A percentile compares a stretch with the other conserved stretches of the same genome.
Evolutionary conservation across 192 early-diverging fungal species (phyloP).

Genomic region (Chytriomyces confervae): DNA sequence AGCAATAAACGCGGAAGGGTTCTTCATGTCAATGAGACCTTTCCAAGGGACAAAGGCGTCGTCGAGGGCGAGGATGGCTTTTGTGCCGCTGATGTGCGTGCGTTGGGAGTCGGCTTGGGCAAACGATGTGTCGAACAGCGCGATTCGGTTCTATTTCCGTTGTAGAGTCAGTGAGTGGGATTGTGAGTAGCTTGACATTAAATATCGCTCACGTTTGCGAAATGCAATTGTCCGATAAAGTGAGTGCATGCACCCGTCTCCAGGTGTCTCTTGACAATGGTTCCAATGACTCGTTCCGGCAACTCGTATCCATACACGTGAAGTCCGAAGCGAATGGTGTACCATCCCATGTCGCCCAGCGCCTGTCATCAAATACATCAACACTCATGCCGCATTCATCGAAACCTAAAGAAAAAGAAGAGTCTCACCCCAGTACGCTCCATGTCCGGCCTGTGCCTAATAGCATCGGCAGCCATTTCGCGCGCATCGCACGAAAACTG

Average conservation of each 20-base stretch:
- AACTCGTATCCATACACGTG: slow-evolving; percentile 29
- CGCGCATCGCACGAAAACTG: slow-evolving; percentile 25
- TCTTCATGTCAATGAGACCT: slow-evolving; percentile 29
- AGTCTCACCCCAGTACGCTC: slow-evolving; percentile 22
- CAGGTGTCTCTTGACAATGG: slow-evolving; percentile 17
- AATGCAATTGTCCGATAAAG: slow-evolving; percentile 25
- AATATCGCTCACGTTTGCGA: neutral
- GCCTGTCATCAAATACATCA: neutral
- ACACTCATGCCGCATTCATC: neutral
- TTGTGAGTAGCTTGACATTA: too few species aligned
- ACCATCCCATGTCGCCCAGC: slow-evolving; percentile 35
- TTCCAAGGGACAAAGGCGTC: slow-evolving; percentile 27
- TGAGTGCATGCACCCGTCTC: slow-evolving; percentile 17
- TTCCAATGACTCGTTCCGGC: slow-evolving; percentile 26
- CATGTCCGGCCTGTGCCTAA: slow-evolving; percentile 17
- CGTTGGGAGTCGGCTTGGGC: slow-evolving; percentile 19
- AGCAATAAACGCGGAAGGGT: slow-evolving; percentile 6
- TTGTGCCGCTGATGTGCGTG: slow-evolving; percentile 26
- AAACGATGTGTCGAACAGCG: slow-evolving; percentile 22
- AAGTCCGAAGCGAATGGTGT: slow-evolving; percentile 27
- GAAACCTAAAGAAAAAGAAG: neutral
- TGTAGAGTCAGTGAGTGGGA: neutral
- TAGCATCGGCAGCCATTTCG: slow-evolving; percentile 12
- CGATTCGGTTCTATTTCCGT: neutral
- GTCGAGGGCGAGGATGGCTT: slow-evolving; percentile 25